Base-by-base conservation (phyloP, 495 filamentous ascomycete species). In the Penicillium longicatenatum region DNA sequence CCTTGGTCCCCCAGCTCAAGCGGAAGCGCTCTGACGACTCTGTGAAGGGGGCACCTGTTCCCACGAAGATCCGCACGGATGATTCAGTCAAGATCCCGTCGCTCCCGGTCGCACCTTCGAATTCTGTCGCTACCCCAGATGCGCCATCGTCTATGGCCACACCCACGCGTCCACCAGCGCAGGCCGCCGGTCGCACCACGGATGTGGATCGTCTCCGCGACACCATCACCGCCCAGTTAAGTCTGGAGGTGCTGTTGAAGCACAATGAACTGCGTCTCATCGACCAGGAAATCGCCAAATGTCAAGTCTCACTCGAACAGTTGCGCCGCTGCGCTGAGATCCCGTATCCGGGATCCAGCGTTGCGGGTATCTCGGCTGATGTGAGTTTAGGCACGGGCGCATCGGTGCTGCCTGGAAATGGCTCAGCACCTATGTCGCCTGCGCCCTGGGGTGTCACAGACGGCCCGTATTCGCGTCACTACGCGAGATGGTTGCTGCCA, bases 221-320 rank as follows among this genome's bases (percentile, higher is more conserved):
- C 41, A 85, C 81, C 9, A 87, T 97, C 63, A 87, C 92, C 63
- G 82, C 88, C 41, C 90, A 97, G 72, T 86, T 98, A 71, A 88
- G 89, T 63, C 84, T 95, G 57, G 92, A 98, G 74, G 93, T 98
- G 42, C 76, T 97, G 54, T 74, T 96, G 62, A 98, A 97, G 78
- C 94, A 98, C 68, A 84, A 93, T 60, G 94, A 98, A 75, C 75
- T 97, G 24, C 89, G 92, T 16, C 80, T 96, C 55, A 96, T 98
- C 72, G 91, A 98, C 70, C 92, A 97, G 73, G 93, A 98, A 72
- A 84, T 98, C 58, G 92, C 91, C 62, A 97, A 96, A 79, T 97
- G 93, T 63, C 92, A 97, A 79, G 78, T 92, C 62, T 89, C 92
- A n/a, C 82, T 97, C 60, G 94, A 98, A 74, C 94, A 98, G 70